Percentiles rank a stretch among this genome's conserved stretches.
phyloP scores from a whole-genome alignment of 2,329 filamentous ascomycete species.

The Sporothrix variecibatus region DNA sequence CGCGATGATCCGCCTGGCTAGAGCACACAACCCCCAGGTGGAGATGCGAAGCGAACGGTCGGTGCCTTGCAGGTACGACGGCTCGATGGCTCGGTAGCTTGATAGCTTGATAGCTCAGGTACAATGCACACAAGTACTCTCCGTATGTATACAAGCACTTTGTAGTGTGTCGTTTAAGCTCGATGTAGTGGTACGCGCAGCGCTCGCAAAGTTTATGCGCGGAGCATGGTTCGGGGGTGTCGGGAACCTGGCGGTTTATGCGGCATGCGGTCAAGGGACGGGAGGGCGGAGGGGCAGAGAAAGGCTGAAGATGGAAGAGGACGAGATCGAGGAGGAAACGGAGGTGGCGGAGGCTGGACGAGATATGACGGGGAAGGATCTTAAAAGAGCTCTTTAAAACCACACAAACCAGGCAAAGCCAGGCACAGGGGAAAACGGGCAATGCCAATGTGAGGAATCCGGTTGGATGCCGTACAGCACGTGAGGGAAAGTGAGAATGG shows the following conservation, averaged over 20 bases:
- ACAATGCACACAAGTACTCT: not conserved
- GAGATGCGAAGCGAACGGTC: conserved; percentile 5
- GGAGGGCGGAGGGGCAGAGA: not conserved
- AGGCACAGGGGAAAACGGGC: not conserved
- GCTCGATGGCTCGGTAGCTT: not conserved
- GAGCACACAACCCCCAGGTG: not conserved
- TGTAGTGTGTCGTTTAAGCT: not conserved
- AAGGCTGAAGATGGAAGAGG: not conserved
- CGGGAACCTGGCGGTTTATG: conserved; percentile 8
- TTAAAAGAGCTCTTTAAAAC: not conserved
- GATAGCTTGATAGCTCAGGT: not conserved
- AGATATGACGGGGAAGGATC: not conserved
- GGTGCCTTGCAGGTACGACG: not conserved
- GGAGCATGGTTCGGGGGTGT: not conserved
- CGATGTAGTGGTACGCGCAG: conserved; percentile 18
- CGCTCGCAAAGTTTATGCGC: conserved; percentile 17
- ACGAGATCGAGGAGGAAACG: not conserved
- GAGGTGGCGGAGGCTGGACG: not conserved
- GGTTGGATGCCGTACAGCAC: conserved; percentile 2
- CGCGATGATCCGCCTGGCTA: conserved; percentile 15
- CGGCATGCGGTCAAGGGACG: conserved; percentile 9
- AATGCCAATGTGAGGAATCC: not conserved
- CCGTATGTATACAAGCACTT: not conserved
- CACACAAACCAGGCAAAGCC: not conserved
- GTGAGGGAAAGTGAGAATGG: conserved; percentile 1